Base-by-base conservation (phyloP, 73 alveolate genomes). In the Durusdinium trenchii region DNA sequence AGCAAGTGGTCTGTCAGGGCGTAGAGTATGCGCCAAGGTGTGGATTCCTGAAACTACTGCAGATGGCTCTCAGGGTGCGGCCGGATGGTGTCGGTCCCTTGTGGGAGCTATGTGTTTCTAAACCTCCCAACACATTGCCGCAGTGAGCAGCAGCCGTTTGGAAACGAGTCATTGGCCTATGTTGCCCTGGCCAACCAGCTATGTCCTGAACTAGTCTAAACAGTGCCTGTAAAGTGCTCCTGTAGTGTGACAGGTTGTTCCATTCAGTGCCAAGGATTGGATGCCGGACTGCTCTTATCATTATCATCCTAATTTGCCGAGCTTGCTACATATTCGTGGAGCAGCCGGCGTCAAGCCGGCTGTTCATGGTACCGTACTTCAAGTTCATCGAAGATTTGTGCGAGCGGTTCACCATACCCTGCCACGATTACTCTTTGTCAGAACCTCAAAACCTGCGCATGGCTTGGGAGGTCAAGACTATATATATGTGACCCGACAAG, bases 11-110 rank as follows among this genome's bases (percentile, higher is more conserved):
- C 5, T 7, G 23, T 64, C 42, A 23, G 78, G 16, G 38, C 78
- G 7, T 23, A 14, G 78, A 7, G 7, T 4, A 64, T 12, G 42
- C 78, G 69, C 91, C 1, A 81, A 81, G 91, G 91, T 9, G 30
- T 3, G 91, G 91, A 16, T 81, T 47, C 32, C 52, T 81, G n/a
- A 81, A 81, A 67, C 71, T 81, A 10, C 6, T 81, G 23, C 91
- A 81, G 36, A 23, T 14, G 47, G 91, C 91, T 0, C n/a, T 81
- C 32, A 18, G 91, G 48, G 91, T 81, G 12, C 23, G 91, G 91
- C 91, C 91, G 7, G 91, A 81, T 48, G 91, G 91, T 12, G 69
- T 81, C 32, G 67, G 32, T 81, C 0, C 91, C 91, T 0, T 81
- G 91, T 81, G 91, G 91, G 32, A 47, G 71, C 69, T 81, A 81